Evolutionary conservation across 306 rosid genomes (phyloP), one percentile per base, ranked within the genome.

Genomic region (Lathyrus oleraceus): DNA sequence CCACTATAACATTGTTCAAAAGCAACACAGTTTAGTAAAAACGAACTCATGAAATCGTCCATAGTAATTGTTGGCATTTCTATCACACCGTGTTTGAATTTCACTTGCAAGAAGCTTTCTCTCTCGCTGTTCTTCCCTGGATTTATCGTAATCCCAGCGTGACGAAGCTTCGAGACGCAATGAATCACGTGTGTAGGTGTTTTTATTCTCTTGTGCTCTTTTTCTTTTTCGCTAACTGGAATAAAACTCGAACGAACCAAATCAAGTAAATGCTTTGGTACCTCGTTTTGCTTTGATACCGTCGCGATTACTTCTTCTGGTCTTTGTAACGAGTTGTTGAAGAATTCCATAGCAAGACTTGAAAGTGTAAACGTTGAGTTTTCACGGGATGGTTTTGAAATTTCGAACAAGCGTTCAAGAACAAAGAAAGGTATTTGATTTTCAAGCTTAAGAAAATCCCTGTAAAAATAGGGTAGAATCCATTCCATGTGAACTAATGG

Each of bases 341-440:
- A 85, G 84, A 87, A 85, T 5, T 57, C 69, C 64, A 89, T 10
- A 0, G 88, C 85, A 0, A 89, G 87, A 25, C 3, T 15, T 4
- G 85, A 60, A 15, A 89, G 53, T 0, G 86, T 39, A 0, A 62
- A 42, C 2, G 60, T 6, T 8, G 69, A 52, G 1, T 15, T 64
- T 36, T 62, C 77, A 48, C n/a, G 67, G 0, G 79, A 61, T 4
- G 25, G 60, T 1, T 69, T 63, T 1, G 86, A 71, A 8, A 82
- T 2, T 5, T 83, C 70, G 21, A 67, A 91, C 2, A 89, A 39
- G 1, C 16, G 32, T 12, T 82, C 62, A 5, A 91, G 87, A 42
- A 91, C 35, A 27, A 82, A 85, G 60, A 61, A 85, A 0, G 97
- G 97, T 10, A 91, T 81, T 56, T 91, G 96, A 60, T 91, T 91